Evolutionary conservation across 768 basidiomycete species (phyloP), one percentile per base, ranked within the genome.

Genomic region (Lactarius sp.): DNA sequence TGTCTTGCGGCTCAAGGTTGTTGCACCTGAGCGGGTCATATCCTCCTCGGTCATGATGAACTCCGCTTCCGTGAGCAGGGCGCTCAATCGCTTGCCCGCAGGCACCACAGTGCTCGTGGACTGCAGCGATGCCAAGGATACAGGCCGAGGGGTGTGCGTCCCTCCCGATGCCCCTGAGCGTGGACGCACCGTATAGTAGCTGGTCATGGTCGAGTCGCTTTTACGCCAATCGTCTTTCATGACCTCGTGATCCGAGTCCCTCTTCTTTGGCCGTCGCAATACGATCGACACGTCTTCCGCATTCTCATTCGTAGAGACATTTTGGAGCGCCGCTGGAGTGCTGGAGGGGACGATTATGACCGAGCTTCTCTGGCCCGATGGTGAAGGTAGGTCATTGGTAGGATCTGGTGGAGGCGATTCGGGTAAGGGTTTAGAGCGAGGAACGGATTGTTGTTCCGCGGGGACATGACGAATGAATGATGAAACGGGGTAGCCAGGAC

Each of bases 201-300:
- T 86, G 41, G 71, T 71, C 71, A 86, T 83, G n/a, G 88, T 90
- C 6, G 90, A 85, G 73, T 92, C 90, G 68, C 89, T 90, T 75
- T 88, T 89, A 70, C 90, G 77, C 86, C 89, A 88, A 37, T 79
- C 78, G 66, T 92, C 90, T 76, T 87, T 91, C 70, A 71, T 69
- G 66, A 66, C 67, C 22, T 71, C 71, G 34, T 57, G 42, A 53
- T 69, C 69, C 33, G 67, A 60, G 34, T 75, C 75, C 54, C 69
- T 77, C 68, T 64, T 71, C 66, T 70, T 72, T 64, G 70, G 71
- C 37, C 66, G 65, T 39, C 56, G 65, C 31, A 47, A 50, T 3
- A 39, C 37, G 49, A 36, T 42, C 12, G 22, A 51, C 3, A 62
- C 13, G 36, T 65, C 68, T 18, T 71, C 73, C 60, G 50, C 67